Base-by-base conservation (phyloP, 2,329 filamentous ascomycete species). In the Ceratocystiopsis brevicomis region DNA sequence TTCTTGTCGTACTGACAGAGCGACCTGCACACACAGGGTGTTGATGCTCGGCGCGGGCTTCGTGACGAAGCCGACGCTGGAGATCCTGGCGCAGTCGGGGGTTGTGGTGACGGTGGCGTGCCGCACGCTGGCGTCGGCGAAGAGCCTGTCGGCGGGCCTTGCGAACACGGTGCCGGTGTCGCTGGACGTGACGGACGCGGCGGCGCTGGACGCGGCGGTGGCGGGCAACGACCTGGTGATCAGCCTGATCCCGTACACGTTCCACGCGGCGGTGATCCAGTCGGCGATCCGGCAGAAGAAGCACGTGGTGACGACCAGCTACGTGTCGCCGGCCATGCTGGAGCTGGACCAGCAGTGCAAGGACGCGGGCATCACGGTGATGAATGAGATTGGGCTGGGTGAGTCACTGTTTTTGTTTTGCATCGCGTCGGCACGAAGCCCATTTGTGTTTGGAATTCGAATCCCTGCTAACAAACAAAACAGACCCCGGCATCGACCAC, bases 291-390 rank as follows among this genome's bases (percentile, higher is more conserved):
- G 79, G 56, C 73, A 79, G 56, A 95, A 94, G 81, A 94, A 88
- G 73, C 68, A 96, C 67, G 86, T 96, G 48, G 87, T 96, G 56
- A 95, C 88, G 46, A 95, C 88, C 30, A 85, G 77, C 51, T 96
- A 96, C 58, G 82, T 94, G 52, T 92, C 83, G 5, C 85, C 85
- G 4, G 83, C 84, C 51, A 95, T 95, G 86, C 63, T 79, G 65
- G 88, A 87, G 67, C 76, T 96, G 41, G 81, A 95, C 55, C 68
- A 77, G 54, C 67, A 80, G 53, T 76, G 73, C 59, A 93, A 94
- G 71, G 81, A 80, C 49, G 88, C 88, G 16, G 87, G 86, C 48
- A 95, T 95, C 58, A 93, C 85, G 12, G 87, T 95, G 58, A 87
- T 95, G 81, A 95, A 96, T 65, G 88, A 96, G 72, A 92, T 93